A percentile compares a stretch with the other conserved stretches of the same genome.
These are phyloP conservation scores for Ophiosphaerella korrae DNA, from an alignment of 2,329 filamentous ascomycete genomes.

Conservation along the genomic window DNA sequence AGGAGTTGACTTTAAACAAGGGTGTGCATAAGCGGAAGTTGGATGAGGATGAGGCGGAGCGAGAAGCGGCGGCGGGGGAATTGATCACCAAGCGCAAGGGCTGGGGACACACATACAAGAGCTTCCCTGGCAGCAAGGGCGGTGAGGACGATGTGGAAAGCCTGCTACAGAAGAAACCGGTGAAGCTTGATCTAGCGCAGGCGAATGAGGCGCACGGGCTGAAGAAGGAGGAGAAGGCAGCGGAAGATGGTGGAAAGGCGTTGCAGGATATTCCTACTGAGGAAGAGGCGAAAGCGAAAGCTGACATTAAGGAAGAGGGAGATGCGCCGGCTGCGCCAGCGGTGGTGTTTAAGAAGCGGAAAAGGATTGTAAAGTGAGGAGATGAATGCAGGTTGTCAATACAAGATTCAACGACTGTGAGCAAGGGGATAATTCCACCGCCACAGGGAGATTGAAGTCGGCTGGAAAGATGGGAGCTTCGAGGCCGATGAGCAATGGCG, in stretches of 20 bases:
- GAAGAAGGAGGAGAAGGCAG: constrained; percentile 25
- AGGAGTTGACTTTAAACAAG: constrained; percentile 51
- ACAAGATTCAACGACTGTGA: too few relatives aligned
- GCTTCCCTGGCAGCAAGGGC: constrained; percentile 50
- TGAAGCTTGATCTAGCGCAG: constrained; percentile 23
- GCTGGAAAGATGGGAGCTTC: too few relatives aligned
- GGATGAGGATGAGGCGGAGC: constrained; percentile 66
- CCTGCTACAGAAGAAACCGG: constrained; percentile 51
- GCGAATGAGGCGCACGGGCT: constrained; percentile 50
- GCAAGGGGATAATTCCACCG: too few relatives aligned
- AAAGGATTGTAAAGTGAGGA: constrained; percentile 64
- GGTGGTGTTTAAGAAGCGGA: constrained; percentile 81
- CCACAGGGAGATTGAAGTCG: too few relatives aligned
- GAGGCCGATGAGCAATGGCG: too few relatives aligned
- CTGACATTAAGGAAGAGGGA: constrained; percentile 28
- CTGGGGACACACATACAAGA: constrained; percentile 55
- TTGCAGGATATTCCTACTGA: constrained; percentile 36
- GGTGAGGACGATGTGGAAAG: constrained; percentile 70
- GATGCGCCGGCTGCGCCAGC: constrained; percentile 41
- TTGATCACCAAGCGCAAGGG: constrained; percentile 47
- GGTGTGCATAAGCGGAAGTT: constrained; percentile 68
- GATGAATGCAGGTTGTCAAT: too few relatives aligned
- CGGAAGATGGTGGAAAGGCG: constrained; percentile 19
- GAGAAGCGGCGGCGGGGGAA: constrained; percentile 62
- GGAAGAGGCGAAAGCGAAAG: constrained; percentile 29